Percentiles rank a stretch among this genome's conserved stretches.
These are phyloP conservation scores for Colletotrichum magnum DNA, from an alignment of 2,329 filamentous ascomycete genomes.

Conservation along the genomic window DNA sequence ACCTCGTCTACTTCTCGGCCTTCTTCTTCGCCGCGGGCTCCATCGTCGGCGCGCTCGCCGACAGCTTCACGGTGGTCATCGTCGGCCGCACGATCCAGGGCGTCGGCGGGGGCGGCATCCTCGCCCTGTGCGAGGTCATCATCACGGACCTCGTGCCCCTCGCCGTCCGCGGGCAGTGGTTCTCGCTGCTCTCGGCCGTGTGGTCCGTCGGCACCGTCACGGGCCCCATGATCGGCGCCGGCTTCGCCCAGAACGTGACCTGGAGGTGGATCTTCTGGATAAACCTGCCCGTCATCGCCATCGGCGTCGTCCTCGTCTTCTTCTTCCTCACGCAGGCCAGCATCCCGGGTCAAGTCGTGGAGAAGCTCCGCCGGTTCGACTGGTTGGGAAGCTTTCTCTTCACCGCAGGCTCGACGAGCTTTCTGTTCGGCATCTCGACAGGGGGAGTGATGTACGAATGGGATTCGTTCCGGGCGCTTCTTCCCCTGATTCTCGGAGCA, in stretches of 20 bases:
- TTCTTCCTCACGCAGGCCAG: slow-evolving; percentile 60
- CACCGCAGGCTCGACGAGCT: slow-evolving; percentile 68
- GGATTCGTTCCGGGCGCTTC: slow-evolving; percentile 72
- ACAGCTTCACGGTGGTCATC: slow-evolving; percentile 54
- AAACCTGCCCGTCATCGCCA: slow-evolving; percentile 70
- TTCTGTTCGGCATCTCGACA: slow-evolving; percentile 75
- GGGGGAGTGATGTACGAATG: slow-evolving; percentile 77
- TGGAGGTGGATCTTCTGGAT: slow-evolving; percentile 78
- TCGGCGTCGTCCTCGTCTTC: slow-evolving; percentile 61
- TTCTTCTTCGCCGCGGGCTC: slow-evolving; percentile 58
- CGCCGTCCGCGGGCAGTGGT: slow-evolving; percentile 57
- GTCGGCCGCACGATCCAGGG: slow-evolving; percentile 66
- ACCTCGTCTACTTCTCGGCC: slow-evolving; percentile 47
- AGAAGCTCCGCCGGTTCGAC: slow-evolving; percentile 64
- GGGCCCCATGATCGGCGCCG: slow-evolving; percentile 67
- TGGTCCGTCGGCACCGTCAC: slow-evolving; percentile 70
- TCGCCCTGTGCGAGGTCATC: slow-evolving; percentile 61
- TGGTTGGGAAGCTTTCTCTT: slow-evolving; percentile 75
- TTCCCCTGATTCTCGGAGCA: slow-evolving; percentile 71
- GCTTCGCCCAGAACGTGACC: slow-evolving; percentile 63
- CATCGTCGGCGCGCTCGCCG: slow-evolving; percentile 52
- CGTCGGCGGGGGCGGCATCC: slow-evolving; percentile 65
- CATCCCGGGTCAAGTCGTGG: slow-evolving; percentile 40
- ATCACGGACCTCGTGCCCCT: slow-evolving; percentile 62
- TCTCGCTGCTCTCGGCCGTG: slow-evolving; percentile 55